Percentiles rank a stretch among this genome's conserved stretches.
Evolutionary conservation across 164 flowering plant genomes (phyloP).

Genomic region (Vitis rotundifolia): DNA sequence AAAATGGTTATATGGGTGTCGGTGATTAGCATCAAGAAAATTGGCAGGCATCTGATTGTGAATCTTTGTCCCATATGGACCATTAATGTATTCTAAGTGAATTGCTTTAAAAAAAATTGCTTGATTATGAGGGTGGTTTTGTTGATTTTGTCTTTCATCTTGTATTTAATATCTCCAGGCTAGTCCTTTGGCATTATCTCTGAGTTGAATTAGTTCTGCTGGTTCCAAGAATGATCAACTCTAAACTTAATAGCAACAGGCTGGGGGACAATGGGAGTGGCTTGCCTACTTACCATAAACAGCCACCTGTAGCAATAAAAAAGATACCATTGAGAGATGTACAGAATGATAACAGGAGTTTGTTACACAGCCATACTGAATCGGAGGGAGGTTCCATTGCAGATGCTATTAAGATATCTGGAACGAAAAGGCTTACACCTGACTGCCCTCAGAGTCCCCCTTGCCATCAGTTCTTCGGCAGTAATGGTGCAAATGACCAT

Average conservation of each 20-base stretch:
- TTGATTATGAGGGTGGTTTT: no score
- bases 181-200: background rate
- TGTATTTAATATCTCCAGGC: background rate
- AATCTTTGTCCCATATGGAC: no score
- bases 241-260: conserved; percentile 3
- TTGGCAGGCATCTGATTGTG: no score
- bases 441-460: background rate
- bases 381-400: background rate
- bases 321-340: conserved; percentile 15
- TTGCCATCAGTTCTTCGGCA: background rate
- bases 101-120: no score
- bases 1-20: no score
- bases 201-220: background rate
- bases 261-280: conserved; percentile 1
- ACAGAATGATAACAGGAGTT: conserved; percentile 14
- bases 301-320: conserved; percentile 9
- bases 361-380: background rate
- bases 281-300: conserved; percentile 3
- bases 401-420: conserved; percentile 3
- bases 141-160: background rate
- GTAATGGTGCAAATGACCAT: conserved; percentile 7
- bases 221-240: conserved; percentile 8
- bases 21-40: no score
- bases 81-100: no score
- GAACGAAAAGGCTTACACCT: conserved; percentile 10